Base-by-base conservation (phyloP, 1,284 basidiomycete genomes). In the Pseudozyma thailandica region DNA sequence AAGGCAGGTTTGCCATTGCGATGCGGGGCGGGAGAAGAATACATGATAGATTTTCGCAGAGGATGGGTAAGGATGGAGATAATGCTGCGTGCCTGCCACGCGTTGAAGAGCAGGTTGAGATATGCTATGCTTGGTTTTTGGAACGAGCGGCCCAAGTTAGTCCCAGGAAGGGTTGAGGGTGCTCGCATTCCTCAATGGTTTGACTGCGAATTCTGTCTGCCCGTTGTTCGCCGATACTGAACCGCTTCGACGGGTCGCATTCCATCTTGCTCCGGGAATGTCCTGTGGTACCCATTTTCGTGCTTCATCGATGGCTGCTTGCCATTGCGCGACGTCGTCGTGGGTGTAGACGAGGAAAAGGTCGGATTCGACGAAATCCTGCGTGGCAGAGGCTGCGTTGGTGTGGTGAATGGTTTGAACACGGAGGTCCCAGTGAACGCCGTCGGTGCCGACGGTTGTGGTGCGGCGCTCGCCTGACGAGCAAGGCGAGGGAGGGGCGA, bases 281-380 rank as follows among this genome's bases (percentile, higher is more conserved):
- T 59, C 55, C 27, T 26, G 50, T 3, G 69, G 69, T 3, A 72
- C 63, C 69, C 69, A 72, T 3, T 62, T 47, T 4, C 53, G 35
- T 27, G 69, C 69, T 18, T 72, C 59, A 23, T 66, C 59, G 43
- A 72, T 58, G 13, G 46, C 20, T 2, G 47, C 63, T 37, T 63
- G 59, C 69, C 69, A 72, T 3, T 20, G 35, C 5, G 27, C 54
- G 0, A 66, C 63, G 21, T 62, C 58, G 13, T 33, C 12, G 12
- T 66, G 58, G 4, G 45, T 59, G 55, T 66, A 66, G 33, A 66
- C 69, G 16, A 72, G 62, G 51, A 53, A 72, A 16, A 72, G 59
- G 10, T 72, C 69, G 15, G 62, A 62, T 27, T 72, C 62, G 44
- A 72, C 58, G 49, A 71, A 65, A 33, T 57, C 57, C 9, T 46